Evolutionary conservation across 192 early-diverging fungal genomes (phyloP), one percentile per base, ranked within the genome.

Genomic region (Backusella mclennaniae): DNA sequence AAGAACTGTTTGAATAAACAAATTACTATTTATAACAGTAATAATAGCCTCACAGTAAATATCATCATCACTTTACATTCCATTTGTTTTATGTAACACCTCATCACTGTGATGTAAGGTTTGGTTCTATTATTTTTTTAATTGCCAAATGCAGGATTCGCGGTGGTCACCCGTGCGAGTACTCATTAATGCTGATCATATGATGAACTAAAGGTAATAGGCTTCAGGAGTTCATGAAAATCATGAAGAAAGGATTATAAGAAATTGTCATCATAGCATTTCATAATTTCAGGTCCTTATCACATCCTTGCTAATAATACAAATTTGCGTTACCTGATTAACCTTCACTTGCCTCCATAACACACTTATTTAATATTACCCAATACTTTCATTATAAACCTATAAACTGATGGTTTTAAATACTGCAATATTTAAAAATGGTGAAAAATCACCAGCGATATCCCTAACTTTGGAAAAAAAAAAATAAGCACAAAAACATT

Each of bases 51-150:
- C n/a, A 56, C 53, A 56, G 53, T 56, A 56, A 56, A 56, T 63
- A 26, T 29, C 56, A 63, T 63, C 56, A 29, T 63, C 56, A 63
- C 11, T 63, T 63, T 63, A 63, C 56, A 63, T 63, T 63, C 56
- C 56, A 26, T 63, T 63, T 23, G 56, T 29, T 39, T 39, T 63
- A 63, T 63, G 56, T 63, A 63, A 59, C 26, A 59, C 23, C 7
- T 26, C 56, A 59, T 59, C 56, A 59, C 23, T 59, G 21, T 59
- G 56, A 59, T 59, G 56, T 59, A 59, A 26, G 12, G 3, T 59
- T 4, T 59, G 26, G 3, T 59, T 26, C 23, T 3, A 29, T 33
- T 33, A 3, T 63, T 59, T 29, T 26, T 29, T 26, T 26, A 49
- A 59, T 59, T 59, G 56, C 56, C 23, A 26, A 59, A 59, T 59